Evolutionary conservation across 2,329 filamentous ascomycete genomes (phyloP), one percentile per base, ranked within the genome.

Genomic region (Coniochaeta hoffmannii): DNA sequence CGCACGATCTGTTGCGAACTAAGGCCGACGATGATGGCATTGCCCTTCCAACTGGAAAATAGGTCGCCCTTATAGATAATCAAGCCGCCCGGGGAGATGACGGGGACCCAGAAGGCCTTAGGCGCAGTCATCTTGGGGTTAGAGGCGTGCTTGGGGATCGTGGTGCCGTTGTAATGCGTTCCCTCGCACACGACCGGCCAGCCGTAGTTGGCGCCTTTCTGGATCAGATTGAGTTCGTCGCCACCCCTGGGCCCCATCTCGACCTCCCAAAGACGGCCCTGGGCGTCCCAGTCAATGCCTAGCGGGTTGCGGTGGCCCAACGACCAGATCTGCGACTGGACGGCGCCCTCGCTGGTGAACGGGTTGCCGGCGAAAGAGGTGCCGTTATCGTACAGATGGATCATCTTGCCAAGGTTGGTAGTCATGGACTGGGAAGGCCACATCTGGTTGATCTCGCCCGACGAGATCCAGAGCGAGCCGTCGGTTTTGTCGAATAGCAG

Each of bases 241-340:
- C 67, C 67, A 59, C 67, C 67, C 62, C 64, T 65, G 52, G 67
- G 67, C 2, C 67, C 67, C 67, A 69, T 69, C 60, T 69, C 67
- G 57, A 68, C 57, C 61, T 69, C 67, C 67, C 67, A 69, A 56
- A 69, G 65, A 53, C 66, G 66, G 4, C 66, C 66, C 59, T 69
- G 53, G 46, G 61, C 65, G 61, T 69, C 67, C 56, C 60, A 67
- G 66, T 66, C 66, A 57, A 68, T 66, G 59, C 67, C 67, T 17
- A 68, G 61, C 30, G 67, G 67, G 64, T 69, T 69, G 50, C 67
- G 66, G 63, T 64, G 60, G 56, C 66, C 66, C 30, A 66, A 61
- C 52, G 66, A 63, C 65, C 65, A 69, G 60, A 69, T 64, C 60
- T 68, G 62, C 44, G 66, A 41, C 60, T 63, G 60, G 32, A 68